These are phyloP conservation scores for Cokeromyces recurvatus DNA, from an alignment of 371 early-diverging fungal species.

Conservation along the genomic window DNA sequence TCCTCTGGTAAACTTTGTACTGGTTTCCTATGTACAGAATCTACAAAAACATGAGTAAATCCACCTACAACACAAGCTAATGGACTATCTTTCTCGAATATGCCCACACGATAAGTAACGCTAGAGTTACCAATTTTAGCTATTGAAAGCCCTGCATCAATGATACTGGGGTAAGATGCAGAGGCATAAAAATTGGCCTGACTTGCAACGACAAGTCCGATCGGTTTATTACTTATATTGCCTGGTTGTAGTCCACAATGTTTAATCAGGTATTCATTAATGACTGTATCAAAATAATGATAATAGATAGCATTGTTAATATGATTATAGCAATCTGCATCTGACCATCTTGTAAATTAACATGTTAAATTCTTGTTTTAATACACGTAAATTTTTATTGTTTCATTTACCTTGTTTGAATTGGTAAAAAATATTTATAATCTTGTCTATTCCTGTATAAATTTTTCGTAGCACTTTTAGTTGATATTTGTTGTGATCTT, in stretches of 20 bases:
- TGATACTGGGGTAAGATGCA: conserved; percentile 48
- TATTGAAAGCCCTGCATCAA: conserved; percentile 53
- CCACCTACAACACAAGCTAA: conserved; percentile 41
- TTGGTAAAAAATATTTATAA: conserved; percentile 41
- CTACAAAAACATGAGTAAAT: conserved; percentile 47
- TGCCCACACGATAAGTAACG: conserved; percentile 57
- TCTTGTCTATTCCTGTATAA: conserved; percentile 22
- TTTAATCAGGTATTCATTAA: conserved; percentile 53
- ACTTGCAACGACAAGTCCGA: conserved; percentile 54
- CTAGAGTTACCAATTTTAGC: conserved; percentile 51
- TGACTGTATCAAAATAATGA: conserved; percentile 55
- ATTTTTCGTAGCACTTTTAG: conserved; percentile 1
- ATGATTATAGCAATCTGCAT: conserved; percentile 62
- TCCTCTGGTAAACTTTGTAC: conserved; percentile 22
- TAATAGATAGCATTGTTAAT: conserved; percentile 62
- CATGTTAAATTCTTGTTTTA: not conserved
- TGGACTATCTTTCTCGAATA: conserved; percentile 42
- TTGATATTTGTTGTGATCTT: not conserved
- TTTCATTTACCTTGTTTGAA: conserved; percentile 33
- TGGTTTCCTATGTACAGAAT: conserved; percentile 29
- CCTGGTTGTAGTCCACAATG: conserved; percentile 42
- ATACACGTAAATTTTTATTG: not conserved
- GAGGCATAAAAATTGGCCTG: conserved; percentile 46
- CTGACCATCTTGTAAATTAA: conserved; percentile 12
- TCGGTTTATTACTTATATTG: conserved; percentile 27